Evolutionary conservation across 2,329 filamentous ascomycete species (phyloP), one percentile per base, ranked within the genome.

Genomic region (Zasmidium citrigriseum): DNA sequence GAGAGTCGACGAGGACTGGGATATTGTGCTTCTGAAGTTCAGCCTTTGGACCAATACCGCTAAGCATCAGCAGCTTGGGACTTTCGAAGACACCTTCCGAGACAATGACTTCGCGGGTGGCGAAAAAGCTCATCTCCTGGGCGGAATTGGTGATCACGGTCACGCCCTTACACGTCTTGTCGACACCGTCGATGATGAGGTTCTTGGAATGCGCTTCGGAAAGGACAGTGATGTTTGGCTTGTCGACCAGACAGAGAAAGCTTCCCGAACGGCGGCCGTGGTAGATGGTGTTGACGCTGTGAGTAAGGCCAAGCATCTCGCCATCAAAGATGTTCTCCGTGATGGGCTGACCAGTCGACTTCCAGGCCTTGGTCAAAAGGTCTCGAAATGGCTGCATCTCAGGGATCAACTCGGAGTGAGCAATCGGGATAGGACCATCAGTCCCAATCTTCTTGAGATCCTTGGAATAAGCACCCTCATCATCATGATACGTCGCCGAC

Each of bases 61-160:
- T 83, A 1, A 88, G 79, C 74, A 86, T 84, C 16, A 89, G 80
- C 3, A 89, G 73, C 70, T 89, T 86, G 9, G 85, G 85, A 1
- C 81, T 81, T 72, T 88, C 84, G 71, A 83, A 88, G 1, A 83
- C 79, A 22, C 86, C 86, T 7, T 68, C 78, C 16, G 76, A 70
- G 46, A 80, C 60, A 58, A 80, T 77, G 27, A 80, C 74, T 60
- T 80, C 78, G n/a, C 70, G 68, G 9, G 68, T 73, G 4, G 78
- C 78, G 3, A 51, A 23, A 20, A 53, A 57, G 4, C n/a, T 24
- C 11, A 12, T 46, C 44, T 46, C 18, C 11, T 20, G 9, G 11
- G 11, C 44, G 9, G 10, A 11, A 9, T 12, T 34, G 20, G 14
- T 53, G 21, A 44, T 50, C 14, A 41, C 24, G 7, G 23, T 22